phyloP scores from a whole-genome alignment of 1,139 yeast genomes.

The Debaryomycetaceae sp. region DNA sequence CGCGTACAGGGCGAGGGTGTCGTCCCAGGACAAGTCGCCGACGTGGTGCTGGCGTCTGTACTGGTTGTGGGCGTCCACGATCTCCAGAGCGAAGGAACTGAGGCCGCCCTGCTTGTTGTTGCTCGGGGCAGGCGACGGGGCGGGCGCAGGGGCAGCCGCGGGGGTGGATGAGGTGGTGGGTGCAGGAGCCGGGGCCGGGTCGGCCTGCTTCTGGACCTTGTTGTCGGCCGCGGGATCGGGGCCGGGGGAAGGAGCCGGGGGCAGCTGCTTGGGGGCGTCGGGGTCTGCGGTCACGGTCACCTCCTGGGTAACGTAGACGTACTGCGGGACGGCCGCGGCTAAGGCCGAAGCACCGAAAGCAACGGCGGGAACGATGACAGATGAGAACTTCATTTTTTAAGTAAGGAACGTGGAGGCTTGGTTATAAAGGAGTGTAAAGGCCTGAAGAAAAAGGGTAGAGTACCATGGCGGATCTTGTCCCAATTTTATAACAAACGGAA shows the following conservation, averaged over 20 bases:
- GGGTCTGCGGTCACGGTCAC: too few species aligned
- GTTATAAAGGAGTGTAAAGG: background rate
- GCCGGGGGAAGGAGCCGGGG: slow-evolving; percentile 7
- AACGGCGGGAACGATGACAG: background rate
- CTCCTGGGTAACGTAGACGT: background rate
- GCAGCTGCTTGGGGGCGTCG: slow-evolving; percentile 3
- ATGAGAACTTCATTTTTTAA: background rate
- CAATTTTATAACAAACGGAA: too few species aligned
- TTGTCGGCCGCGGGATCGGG: slow-evolving; percentile 3
- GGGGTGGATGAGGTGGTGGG: slow-evolving; percentile 1
- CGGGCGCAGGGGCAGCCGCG: slow-evolving; percentile 1
- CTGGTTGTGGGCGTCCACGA: slow-evolving; percentile 13
- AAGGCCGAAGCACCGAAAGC: slow-evolving; percentile 5
- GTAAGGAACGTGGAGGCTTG: background rate
- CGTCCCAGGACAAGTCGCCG: slow-evolving; percentile 12
- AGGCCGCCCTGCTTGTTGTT: slow-evolving; percentile 1
- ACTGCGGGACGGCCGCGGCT: slow-evolving; percentile 2
- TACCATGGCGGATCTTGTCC: too few species aligned
- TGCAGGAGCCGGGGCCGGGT: background rate
- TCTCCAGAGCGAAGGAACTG: slow-evolving; percentile 9
- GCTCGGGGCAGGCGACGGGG: slow-evolving; percentile 1
- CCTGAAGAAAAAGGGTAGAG: background rate
- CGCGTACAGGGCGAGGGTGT: slow-evolving; percentile 12
- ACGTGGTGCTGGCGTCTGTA: slow-evolving; percentile 14
- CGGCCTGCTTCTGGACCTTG: too few species aligned